These are phyloP conservation scores for Carex pumila DNA, from an alignment of 176 grass and related monocot species.

Conservation along the genomic window DNA sequence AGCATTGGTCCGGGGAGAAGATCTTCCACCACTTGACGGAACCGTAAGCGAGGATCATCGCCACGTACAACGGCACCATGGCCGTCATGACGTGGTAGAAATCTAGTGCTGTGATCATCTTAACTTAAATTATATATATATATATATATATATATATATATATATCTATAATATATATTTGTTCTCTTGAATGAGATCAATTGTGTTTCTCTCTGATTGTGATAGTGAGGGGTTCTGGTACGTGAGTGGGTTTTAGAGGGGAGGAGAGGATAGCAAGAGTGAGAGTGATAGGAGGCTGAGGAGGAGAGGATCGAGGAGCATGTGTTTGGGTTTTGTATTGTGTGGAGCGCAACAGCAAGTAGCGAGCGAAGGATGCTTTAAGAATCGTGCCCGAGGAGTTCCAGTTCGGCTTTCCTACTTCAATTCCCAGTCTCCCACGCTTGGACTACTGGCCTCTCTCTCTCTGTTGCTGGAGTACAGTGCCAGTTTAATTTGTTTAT, in stretches of 20 bases:
- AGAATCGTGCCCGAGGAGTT: conserved; percentile 1
- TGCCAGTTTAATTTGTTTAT: conserved; percentile 7
- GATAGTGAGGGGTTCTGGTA: neutral
- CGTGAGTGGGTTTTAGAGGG: neutral
- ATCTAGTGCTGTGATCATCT: conserved; percentile 72
- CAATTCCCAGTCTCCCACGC: conserved; percentile 24
- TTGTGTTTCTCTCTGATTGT: neutral
- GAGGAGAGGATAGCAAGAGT: neutral
- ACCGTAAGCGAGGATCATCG: conserved; percentile 96
- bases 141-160: too few species aligned
- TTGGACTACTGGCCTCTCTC: neutral
- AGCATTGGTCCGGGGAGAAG: conserved; percentile 98
- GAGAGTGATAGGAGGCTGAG: too few species aligned
- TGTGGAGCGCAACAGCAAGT: conserved; percentile 9
- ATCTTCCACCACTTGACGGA: conserved; percentile 98
- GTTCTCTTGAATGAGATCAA: neutral
- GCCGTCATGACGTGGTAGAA: conserved; percentile 99
- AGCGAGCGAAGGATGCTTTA: neutral
- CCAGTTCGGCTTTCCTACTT: conserved; percentile 9
- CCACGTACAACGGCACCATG: conserved; percentile 96
- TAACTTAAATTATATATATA: too few species aligned
- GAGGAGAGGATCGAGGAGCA: conserved; percentile 26
- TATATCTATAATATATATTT: neutral
- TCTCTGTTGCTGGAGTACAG: neutral
- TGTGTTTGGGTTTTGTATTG: conserved; percentile 81